These are phyloP conservation scores for Spathaspora gorwiae DNA, from an alignment of 805 yeast species.

Conservation along the genomic window DNA sequence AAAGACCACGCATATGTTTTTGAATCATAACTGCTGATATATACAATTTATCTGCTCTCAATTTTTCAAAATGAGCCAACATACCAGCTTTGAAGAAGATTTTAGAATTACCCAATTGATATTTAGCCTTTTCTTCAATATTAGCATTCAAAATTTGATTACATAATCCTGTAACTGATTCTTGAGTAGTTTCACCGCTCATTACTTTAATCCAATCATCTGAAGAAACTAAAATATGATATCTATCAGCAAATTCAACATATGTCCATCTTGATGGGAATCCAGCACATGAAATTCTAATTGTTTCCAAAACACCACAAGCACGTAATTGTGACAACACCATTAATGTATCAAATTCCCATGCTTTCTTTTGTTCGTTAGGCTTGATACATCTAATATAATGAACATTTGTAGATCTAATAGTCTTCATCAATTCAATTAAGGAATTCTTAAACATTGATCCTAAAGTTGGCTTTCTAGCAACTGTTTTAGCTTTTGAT, in stretches of 20 bases:
- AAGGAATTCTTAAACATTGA: slow-evolving; percentile 89
- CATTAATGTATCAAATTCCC: slow-evolving; percentile 95
- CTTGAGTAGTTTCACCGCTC: slow-evolving; percentile 45
- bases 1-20: slow-evolving; percentile 66
- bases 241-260: slow-evolving; percentile 86
- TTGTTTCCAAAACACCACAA: slow-evolving; percentile 97
- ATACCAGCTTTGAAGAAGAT: slow-evolving; percentile 96
- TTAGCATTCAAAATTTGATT: slow-evolving; percentile 60
- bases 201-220: slow-evolving; percentile 60
- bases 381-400: slow-evolving; percentile 97
- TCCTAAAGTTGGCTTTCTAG: slow-evolving; percentile 88
- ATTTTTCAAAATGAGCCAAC: slow-evolving; percentile 84
- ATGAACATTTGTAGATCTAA: slow-evolving; percentile 91
- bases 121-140: slow-evolving; percentile 62
- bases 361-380: slow-evolving; percentile 87
- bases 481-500: slow-evolving; percentile 35
- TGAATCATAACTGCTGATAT: slow-evolving; percentile 81
- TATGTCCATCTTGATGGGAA: slow-evolving; percentile 96
- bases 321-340: slow-evolving; percentile 93
- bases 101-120: slow-evolving; percentile 89
- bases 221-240: slow-evolving; percentile 77
- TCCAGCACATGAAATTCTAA: slow-evolving; percentile 94
- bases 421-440: slow-evolving; percentile 88
- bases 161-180: slow-evolving; percentile 61
- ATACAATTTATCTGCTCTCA: slow-evolving; percentile 73